phyloP scores from a whole-genome alignment of 164 flowering plant genomes.

The Vitis amurensis region DNA sequence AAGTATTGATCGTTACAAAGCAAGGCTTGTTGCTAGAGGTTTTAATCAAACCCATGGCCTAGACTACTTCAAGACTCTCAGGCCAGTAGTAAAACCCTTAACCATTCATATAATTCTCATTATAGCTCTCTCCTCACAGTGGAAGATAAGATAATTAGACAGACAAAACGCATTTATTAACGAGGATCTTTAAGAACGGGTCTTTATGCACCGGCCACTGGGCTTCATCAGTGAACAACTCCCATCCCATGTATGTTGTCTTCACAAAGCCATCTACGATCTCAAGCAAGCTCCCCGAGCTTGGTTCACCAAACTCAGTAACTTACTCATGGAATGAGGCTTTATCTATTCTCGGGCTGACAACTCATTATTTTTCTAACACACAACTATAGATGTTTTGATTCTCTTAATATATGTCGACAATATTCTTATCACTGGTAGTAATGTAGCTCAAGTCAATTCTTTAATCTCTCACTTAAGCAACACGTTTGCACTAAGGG shows the following conservation, averaged over 20 bases:
- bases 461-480: not conserved
- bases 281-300: conserved; percentile 11
- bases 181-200: not conserved
- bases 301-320: conserved; percentile 4
- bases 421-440: too few relatives aligned
- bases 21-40: too few relatives aligned
- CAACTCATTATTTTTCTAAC: not conserved
- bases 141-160: conserved; percentile 1
- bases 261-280: conserved; percentile 7
- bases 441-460: too few relatives aligned
- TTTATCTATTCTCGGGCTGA: not conserved
- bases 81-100: conserved; percentile 4
- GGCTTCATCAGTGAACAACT: not conserved
- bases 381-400: not conserved
- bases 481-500: not conserved
- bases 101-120: conserved; percentile 1
- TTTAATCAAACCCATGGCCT: not conserved
- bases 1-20: too few relatives aligned
- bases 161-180: not conserved
- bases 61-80: conserved; percentile 4
- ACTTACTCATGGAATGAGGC: not conserved
- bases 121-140: not conserved
- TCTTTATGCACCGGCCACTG: not conserved
- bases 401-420: not conserved
- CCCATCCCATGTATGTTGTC: not conserved